Percentiles rank a stretch among this genome's conserved stretches.
Evolutionary conservation across 352 stramenopile genomes (phyloP).

Genomic region (Pythium grandisporangium): DNA sequence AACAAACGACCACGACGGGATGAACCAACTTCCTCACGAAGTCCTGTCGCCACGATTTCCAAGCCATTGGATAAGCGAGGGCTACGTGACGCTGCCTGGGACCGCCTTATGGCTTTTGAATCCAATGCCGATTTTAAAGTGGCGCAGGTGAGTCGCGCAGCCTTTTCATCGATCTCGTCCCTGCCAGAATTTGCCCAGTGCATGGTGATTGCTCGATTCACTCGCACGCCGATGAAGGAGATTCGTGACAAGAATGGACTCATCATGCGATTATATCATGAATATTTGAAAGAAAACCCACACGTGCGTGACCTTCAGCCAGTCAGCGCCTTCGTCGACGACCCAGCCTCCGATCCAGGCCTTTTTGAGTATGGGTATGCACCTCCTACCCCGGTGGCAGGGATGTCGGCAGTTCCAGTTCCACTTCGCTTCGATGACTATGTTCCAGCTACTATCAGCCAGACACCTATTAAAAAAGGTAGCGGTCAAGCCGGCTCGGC

Average conservation of each 20-base stretch:
- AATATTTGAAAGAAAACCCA: slow-evolving; percentile 73
- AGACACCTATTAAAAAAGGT: too few relatives aligned
- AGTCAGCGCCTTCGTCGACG: slow-evolving; percentile 31
- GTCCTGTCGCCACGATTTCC: too few relatives aligned
- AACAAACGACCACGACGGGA: too few relatives aligned
- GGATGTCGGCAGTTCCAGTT: slow-evolving; percentile 36
- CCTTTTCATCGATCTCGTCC: slow-evolving; percentile 47
- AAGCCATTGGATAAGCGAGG: slow-evolving; percentile 17
- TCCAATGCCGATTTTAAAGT: slow-evolving; percentile 45
- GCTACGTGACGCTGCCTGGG: slow-evolving; percentile 51
- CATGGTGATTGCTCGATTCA: slow-evolving; percentile 58
- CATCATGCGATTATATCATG: slow-evolving; percentile 56
- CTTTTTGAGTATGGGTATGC: slow-evolving; percentile 69
- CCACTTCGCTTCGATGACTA: slow-evolving; percentile 42
- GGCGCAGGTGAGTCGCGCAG: slow-evolving; percentile 62
- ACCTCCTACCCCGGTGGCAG: slow-evolving; percentile 40
- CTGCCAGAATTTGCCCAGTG: slow-evolving; percentile 77
- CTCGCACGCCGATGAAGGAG: slow-evolving; percentile 41
- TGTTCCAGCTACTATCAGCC: slow-evolving; percentile 10
- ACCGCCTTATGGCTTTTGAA: slow-evolving; percentile 73
- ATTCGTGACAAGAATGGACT: slow-evolving; percentile 74
- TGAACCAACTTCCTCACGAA: too few relatives aligned
- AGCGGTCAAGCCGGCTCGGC: slow-evolving; percentile 1
- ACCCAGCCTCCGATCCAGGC: slow-evolving; percentile 31
- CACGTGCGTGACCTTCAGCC: slow-evolving; percentile 34